These are phyloP conservation scores for Scheffersomyces quercinus DNA, from an alignment of 1,139 yeast species.

Conservation along the genomic window DNA sequence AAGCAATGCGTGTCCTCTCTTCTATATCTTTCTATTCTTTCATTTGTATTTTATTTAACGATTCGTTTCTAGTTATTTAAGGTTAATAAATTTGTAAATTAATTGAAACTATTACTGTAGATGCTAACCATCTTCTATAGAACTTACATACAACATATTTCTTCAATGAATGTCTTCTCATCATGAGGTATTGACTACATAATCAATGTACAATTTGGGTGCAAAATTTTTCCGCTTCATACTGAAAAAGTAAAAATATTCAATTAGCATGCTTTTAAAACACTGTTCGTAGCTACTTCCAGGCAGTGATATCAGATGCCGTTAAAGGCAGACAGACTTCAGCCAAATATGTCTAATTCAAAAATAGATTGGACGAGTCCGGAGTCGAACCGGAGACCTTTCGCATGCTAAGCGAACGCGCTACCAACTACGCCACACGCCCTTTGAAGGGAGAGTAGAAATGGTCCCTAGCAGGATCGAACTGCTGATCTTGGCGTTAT, in stretches of 20 bases:
- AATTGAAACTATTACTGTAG: background rate
- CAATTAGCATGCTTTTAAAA: no score
- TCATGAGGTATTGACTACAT: no score
- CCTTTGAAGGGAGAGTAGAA: conserved; percentile 28
- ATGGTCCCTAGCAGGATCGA: conserved; percentile 32
- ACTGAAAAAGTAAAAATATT: no score
- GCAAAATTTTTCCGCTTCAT: no score
- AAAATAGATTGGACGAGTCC: conserved; percentile 69
- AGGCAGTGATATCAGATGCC: background rate
- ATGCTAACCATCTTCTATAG: no score
- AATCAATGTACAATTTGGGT: no score
- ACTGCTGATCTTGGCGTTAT: conserved; percentile 45
- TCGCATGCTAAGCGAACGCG: conserved; percentile 91
- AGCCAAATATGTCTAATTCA: background rate
- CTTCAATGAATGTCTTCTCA: no score
- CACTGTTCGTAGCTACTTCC: no score
- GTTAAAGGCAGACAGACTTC: background rate
- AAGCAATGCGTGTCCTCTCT: conserved; percentile 14
- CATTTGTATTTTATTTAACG: background rate
- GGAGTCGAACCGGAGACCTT: conserved; percentile 91
- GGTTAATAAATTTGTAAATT: background rate
- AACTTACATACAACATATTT: no score
- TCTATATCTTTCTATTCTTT: background rate
- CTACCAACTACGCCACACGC: conserved; percentile 95
- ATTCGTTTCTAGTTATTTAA: background rate